Evolutionary conservation across 169 alveolate genomes (phyloP).

Genomic region (Cardiosporidium cionae): DNA sequence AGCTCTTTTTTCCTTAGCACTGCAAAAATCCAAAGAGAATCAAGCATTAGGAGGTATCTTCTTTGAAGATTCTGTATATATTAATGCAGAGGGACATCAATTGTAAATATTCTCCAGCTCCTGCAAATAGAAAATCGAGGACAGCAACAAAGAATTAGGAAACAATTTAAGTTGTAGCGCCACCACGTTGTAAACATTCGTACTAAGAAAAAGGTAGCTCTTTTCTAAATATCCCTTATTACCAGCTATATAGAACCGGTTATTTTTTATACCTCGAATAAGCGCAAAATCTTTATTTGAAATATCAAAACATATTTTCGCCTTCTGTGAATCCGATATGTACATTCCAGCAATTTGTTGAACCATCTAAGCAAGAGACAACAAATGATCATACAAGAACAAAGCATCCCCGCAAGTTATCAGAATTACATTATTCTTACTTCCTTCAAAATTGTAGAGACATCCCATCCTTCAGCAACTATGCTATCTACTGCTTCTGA

Average conservation of each 20-base stretch:
- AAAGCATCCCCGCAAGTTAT: background rate
- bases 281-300: conserved; percentile 23
- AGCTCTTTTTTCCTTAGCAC: background rate
- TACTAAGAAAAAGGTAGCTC: no score
- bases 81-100: background rate
- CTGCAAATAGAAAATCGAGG: no score
- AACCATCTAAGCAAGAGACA: background rate
- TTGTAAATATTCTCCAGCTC: background rate
- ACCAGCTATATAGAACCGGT: background rate
- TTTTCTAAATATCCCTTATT: background rate
- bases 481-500: conserved; percentile 10
- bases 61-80: background rate
- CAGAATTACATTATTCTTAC: background rate
- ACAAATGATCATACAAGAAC: background rate
- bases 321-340: conserved; percentile 25
- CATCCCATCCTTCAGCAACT: conserved; percentile 31
- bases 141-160: no score
- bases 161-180: no score
- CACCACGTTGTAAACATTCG: no score
- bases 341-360: background rate
- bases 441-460: conserved; percentile 21
- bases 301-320: conserved; percentile 13
- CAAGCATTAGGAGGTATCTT: background rate
- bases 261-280: conserved; percentile 10
- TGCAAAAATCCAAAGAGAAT: no score